Evolutionary conservation across 345 rosid genomes (phyloP).

Genomic region (Camelina sativa): DNA sequence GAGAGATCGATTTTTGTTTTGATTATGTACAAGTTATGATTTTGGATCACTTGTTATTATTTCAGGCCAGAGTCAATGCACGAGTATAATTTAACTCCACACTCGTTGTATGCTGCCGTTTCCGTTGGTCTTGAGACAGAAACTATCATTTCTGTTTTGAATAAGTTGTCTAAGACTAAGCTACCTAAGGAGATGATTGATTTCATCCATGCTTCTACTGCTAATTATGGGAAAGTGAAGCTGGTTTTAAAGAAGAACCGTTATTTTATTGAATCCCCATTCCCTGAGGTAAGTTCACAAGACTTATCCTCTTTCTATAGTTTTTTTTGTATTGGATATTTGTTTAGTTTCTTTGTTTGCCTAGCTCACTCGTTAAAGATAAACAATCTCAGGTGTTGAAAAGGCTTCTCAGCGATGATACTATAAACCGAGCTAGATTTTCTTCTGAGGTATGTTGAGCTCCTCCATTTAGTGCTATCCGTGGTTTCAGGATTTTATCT

Average conservation of each 20-base stretch:
- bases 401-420: slow-evolving; percentile 73
- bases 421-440: slow-evolving; percentile 70
- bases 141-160: slow-evolving; percentile 79
- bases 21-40: not conserved
- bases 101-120: slow-evolving; percentile 94
- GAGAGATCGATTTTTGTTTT: not conserved
- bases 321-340: not conserved
- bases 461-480: not conserved
- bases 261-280: slow-evolving; percentile 91
- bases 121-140: slow-evolving; percentile 97
- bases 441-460: slow-evolving; percentile 66
- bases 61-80: slow-evolving; percentile 98
- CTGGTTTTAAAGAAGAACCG: slow-evolving; percentile 93
- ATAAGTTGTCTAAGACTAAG: slow-evolving; percentile 91
- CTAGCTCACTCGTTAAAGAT: not conserved
- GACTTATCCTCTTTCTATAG: slow-evolving; percentile 17
- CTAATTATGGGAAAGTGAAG: slow-evolving; percentile 97
- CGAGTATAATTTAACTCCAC: slow-evolving; percentile 93
- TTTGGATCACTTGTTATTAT: slow-evolving; percentile 9
- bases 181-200: slow-evolving; percentile 90
- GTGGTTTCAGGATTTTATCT: slow-evolving; percentile 1
- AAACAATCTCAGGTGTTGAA: slow-evolving; percentile 67
- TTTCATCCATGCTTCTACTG: slow-evolving; percentile 83
- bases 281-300: slow-evolving; percentile 67
- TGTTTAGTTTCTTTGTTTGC: slow-evolving; percentile 5